Percentiles rank a stretch among this genome's conserved stretches.
Evolutionary conservation across 2,329 filamentous ascomycete genomes (phyloP).

Genomic region (Ophiosphaerella korrae): DNA sequence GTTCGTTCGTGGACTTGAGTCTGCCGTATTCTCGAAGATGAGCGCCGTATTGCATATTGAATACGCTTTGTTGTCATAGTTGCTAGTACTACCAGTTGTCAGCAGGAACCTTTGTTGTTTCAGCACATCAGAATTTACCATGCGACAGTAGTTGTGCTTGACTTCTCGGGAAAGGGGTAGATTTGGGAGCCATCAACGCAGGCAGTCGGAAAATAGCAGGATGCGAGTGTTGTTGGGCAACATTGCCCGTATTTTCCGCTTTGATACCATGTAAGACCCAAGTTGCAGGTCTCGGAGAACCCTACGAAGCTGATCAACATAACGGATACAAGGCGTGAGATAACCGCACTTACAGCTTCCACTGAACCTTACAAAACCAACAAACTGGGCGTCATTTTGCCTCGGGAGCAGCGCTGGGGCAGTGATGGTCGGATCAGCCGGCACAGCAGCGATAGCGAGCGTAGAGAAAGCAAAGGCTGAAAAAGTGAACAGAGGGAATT

Average conservation of each 20-base stretch:
- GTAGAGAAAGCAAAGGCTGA: constrained; percentile 15
- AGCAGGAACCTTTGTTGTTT: not conserved
- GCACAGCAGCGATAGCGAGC: constrained; percentile 22
- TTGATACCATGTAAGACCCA: constrained; percentile 37
- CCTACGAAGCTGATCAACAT: constrained; percentile 19
- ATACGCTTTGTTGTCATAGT: constrained; percentile 23
- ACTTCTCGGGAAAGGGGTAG: constrained; percentile 25
- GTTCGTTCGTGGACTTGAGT: constrained; percentile 28
- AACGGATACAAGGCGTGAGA: not conserved
- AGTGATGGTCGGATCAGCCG: constrained; percentile 39
- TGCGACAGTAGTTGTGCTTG: constrained; percentile 27
- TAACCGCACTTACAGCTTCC: constrained; percentile 24
- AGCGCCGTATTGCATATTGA: constrained; percentile 34
- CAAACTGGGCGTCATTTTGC: constrained; percentile 30
- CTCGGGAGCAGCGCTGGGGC: constrained; percentile 32
- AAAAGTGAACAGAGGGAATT: constrained; percentile 15
- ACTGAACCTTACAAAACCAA: constrained; percentile 28
- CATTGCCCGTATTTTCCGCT: constrained; percentile 37
- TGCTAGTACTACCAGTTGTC: constrained; percentile 21
- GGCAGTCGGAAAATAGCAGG: constrained; percentile 33
- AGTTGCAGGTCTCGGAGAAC: constrained; percentile 26
- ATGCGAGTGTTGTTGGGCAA: constrained; percentile 27
- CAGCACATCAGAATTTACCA: constrained; percentile 20
- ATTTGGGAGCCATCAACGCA: constrained; percentile 34
- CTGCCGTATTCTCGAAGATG: constrained; percentile 29